Percentiles rank a stretch among this genome's conserved stretches.
phyloP scores from a whole-genome alignment of 177 flowering plant genomes.

The Vitis hybrid region DNA sequence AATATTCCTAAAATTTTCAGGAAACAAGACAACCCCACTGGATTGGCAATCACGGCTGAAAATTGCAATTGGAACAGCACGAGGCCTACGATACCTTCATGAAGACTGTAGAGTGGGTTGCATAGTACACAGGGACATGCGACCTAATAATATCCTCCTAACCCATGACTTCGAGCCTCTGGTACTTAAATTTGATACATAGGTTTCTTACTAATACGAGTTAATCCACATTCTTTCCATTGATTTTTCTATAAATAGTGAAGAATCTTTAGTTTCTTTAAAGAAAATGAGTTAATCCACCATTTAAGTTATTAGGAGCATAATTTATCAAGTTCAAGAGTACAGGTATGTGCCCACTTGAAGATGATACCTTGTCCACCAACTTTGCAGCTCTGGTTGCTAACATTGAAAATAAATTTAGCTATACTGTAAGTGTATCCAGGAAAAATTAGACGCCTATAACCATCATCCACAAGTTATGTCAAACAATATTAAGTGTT shows the following conservation, averaged over 20 bases:
- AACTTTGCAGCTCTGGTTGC: neutral
- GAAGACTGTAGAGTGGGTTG: slow-evolving; percentile 97
- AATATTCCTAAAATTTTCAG: slow-evolving; percentile 26
- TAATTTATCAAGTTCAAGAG: neutral
- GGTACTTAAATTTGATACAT: slow-evolving; percentile 32
- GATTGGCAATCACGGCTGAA: slow-evolving; percentile 65
- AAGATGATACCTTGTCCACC: too few species aligned
- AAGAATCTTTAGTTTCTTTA: too few species aligned
- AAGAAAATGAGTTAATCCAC: too few species aligned
- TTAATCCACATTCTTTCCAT: neutral
- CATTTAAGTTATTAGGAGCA: neutral
- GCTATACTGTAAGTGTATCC: too few species aligned
- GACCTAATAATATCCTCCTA: slow-evolving; percentile 80
- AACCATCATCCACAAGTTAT: too few species aligned
- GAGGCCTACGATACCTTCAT: slow-evolving; percentile 90
- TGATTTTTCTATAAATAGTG: too few species aligned
- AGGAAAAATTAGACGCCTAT: too few species aligned
- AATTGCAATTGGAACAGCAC: slow-evolving; percentile 83
- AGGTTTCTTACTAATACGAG: neutral
- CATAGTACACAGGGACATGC: slow-evolving; percentile 73
- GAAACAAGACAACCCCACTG: slow-evolving; percentile 31
- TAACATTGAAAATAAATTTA: neutral
- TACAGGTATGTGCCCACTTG: neutral
- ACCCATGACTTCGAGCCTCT: slow-evolving; percentile 92
- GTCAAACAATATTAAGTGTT: too few species aligned